Percentiles rank a stretch among this genome's conserved stretches.
Evolutionary conservation across 2,329 filamentous ascomycete genomes (phyloP).

Genomic region (Aspergillus pseudoterreus): DNA sequence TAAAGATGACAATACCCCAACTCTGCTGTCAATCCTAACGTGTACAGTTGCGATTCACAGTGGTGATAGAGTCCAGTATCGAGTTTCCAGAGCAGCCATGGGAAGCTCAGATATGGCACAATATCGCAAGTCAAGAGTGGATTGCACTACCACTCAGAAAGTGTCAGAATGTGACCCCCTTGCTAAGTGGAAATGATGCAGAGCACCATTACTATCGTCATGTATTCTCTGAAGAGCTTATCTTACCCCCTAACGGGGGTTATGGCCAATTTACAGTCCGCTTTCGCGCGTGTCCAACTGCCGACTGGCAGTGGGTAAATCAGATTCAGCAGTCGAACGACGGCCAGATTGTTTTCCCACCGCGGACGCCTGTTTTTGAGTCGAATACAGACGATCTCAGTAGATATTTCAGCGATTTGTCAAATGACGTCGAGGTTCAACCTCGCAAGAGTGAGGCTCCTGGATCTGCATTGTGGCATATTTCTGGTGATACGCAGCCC

Average conservation of each 20-base stretch:
- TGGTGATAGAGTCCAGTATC: conserved; percentile 64
- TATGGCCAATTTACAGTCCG: conserved; percentile 41
- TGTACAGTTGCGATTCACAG: conserved; percentile 51
- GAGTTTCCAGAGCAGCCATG: conserved; percentile 57
- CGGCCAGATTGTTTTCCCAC: conserved; percentile 41
- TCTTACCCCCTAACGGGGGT: conserved; percentile 24
- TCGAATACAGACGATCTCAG: conserved; percentile 16
- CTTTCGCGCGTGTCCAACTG: conserved; percentile 35
- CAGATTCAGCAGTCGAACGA: conserved; percentile 37
- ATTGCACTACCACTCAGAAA: conserved; percentile 54
- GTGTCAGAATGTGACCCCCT: conserved; percentile 22
- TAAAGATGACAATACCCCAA: neutral
- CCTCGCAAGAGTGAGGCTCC: conserved; percentile 39
- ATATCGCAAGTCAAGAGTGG: conserved; percentile 58
- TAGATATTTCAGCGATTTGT: conserved; percentile 34
- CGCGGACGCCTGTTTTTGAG: conserved; percentile 15
- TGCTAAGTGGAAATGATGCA: conserved; percentile 20
- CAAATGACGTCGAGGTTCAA: conserved; percentile 30
- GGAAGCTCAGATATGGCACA: conserved; percentile 75
- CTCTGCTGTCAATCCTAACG: neutral
- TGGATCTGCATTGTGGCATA: conserved; percentile 37
- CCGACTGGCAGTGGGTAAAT: conserved; percentile 45
- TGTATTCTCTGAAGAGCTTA: conserved; percentile 30
- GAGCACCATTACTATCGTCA: conserved; percentile 29
- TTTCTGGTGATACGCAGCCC: conserved; percentile 57